Base-by-base conservation (phyloP, 768 basidiomycete species). In the Sutorius australiensis region DNA sequence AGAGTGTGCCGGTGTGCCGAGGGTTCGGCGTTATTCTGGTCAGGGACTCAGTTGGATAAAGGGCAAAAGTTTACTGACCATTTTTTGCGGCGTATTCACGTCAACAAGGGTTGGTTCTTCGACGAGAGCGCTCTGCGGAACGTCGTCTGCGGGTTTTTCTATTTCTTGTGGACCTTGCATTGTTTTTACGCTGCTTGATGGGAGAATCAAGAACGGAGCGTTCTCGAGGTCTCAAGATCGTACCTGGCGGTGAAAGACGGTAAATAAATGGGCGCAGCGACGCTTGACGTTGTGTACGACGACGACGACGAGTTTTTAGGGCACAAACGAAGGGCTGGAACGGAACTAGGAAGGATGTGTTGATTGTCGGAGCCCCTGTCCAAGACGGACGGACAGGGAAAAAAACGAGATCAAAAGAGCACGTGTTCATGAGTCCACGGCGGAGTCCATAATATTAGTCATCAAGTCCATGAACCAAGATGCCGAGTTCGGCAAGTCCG, bases 331-430 rank as follows among this genome's bases (percentile, higher is more conserved):
- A 39, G 41, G 59, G 32, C 57, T 45, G 21, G 43, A 50, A 34
- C 40, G 55, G 30, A 41, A 51, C 60, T 57, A 58, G 56, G 54
- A 61, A 51, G 48, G 61, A 61, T 66, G 63, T 49, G 67, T 69
- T 56, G 67, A 69, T 69, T 70, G 67, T 70, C 68, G 63, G 66
- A 68, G 67, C 67, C 67, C 67, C 67, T 68, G 67, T 69, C 67
- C 63, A 67, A 63, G 53, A 55, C 65, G 61, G 67, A 61, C 58
- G 52, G 62, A 65, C 68, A 67, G 61, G 66, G 68, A 65, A 69
- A 68, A 68, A 68, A 68, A 65, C 63, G 50, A 67, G 63, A 68
- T 68, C 66, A 68, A 66, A 64, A 48, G 55, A 52, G 46, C 67
- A 68, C 67, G 67, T 69, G 67, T 51, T 31, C 51, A 48, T 12